Evolutionary conservation across 2,329 filamentous ascomycete species (phyloP).

Genomic region (Aspergillus texensis): DNA sequence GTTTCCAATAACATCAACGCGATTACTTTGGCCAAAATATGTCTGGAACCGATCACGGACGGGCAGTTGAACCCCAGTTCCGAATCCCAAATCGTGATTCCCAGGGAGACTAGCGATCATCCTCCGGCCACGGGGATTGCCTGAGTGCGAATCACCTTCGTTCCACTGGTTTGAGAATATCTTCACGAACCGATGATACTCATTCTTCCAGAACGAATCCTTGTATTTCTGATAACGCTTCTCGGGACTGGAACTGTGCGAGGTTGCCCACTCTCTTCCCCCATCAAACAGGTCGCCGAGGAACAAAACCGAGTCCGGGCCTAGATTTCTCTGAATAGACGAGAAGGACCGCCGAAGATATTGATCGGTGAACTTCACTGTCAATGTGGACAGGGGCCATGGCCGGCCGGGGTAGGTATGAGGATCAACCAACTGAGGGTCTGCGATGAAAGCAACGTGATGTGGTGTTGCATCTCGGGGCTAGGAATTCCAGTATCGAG

Average conservation of each 20-base stretch:
- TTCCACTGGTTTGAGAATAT: constrained; percentile 79
- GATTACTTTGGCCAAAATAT: constrained; percentile 89
- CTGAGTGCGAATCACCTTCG: constrained; percentile 56
- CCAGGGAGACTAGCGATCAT: constrained; percentile 85
- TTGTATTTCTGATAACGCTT: constrained; percentile 75
- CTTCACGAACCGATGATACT: constrained; percentile 82
- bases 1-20: constrained; percentile 88
- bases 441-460: constrained; percentile 80
- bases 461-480: constrained; percentile 78
- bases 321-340: constrained; percentile 72
- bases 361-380: constrained; percentile 78
- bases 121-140: constrained; percentile 69
- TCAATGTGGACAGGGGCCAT: constrained; percentile 69
- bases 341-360: constrained; percentile 83
- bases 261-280: constrained; percentile 89
- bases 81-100: constrained; percentile 94
- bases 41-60: constrained; percentile 82
- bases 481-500: constrained; percentile 49
- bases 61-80: constrained; percentile 75
- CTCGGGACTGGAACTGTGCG: constrained; percentile 61
- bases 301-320: constrained; percentile 88
- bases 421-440: constrained; percentile 89
- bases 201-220: constrained; percentile 79
- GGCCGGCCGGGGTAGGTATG: constrained; percentile 90
- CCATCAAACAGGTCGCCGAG: constrained; percentile 95